These are phyloP conservation scores for Zymoseptoria pseudotritici DNA, from an alignment of 2,329 filamentous ascomycete species.

Conservation along the genomic window DNA sequence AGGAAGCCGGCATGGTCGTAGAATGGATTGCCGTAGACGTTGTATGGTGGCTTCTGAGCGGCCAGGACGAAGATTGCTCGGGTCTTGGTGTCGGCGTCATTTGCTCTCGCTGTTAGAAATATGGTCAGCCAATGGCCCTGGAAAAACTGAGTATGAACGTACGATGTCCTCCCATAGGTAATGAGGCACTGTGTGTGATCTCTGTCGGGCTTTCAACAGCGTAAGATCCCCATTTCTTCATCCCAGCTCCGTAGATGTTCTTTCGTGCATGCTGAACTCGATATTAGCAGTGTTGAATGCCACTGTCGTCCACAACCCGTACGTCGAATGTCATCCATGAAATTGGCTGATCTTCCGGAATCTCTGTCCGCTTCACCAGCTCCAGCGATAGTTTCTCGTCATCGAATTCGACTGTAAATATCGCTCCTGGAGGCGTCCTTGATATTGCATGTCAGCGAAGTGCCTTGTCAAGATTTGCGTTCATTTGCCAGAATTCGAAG, in stretches of 20 bases:
- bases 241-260: slow-evolving; percentile 79
- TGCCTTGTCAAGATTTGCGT: background rate
- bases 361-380: slow-evolving; percentile 71
- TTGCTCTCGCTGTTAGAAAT: slow-evolving; percentile 52
- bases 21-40: slow-evolving; percentile 84
- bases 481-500: background rate
- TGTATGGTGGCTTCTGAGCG: slow-evolving; percentile 67
- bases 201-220: slow-evolving; percentile 66
- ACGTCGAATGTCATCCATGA: slow-evolving; percentile 92
- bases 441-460: background rate
- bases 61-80: slow-evolving; percentile 84
- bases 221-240: slow-evolving; percentile 90
- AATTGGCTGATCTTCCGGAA: slow-evolving; percentile 76
- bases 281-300: background rate
- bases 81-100: slow-evolving; percentile 66
- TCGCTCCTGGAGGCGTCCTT: slow-evolving; percentile 70
- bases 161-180: slow-evolving; percentile 65
- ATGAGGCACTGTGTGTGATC: slow-evolving; percentile 67
- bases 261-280: slow-evolving; percentile 62
- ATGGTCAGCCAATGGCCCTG: background rate
- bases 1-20: slow-evolving; percentile 78
- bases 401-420: slow-evolving; percentile 84
- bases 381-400: slow-evolving; percentile 68
- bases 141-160: slow-evolving; percentile 39
- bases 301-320: slow-evolving; percentile 30